phyloP scores from a whole-genome alignment of 2,329 filamentous ascomycete species.

The Phyllosticta citribraziliensis region DNA sequence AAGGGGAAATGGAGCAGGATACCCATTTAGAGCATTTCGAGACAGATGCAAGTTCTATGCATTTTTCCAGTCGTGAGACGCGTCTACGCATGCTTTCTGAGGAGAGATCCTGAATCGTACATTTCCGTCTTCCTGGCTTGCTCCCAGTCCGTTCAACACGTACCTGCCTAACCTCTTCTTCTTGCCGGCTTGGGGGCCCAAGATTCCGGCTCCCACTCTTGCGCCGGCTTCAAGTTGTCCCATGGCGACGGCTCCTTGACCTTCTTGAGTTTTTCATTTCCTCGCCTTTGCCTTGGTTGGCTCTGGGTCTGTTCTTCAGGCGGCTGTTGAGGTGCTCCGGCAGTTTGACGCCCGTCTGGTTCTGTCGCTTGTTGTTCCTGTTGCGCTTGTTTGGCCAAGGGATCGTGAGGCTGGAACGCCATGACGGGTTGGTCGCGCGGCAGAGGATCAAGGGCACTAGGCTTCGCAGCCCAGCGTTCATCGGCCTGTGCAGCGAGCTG shows the following conservation, averaged over 20 bases:
- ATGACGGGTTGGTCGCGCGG: constrained; percentile 39
- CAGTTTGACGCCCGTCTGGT: constrained; percentile 14
- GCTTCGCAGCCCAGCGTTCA: constrained; percentile 50
- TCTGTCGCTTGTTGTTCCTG: constrained; percentile 21
- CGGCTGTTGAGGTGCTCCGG: constrained; percentile 23
- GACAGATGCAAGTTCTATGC: too few species aligned
- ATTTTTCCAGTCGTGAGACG: too few species aligned
- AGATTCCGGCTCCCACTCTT: constrained; percentile 38
- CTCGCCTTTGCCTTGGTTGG: constrained; percentile 23
- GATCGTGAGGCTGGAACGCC: constrained; percentile 34
- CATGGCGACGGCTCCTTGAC: constrained; percentile 29
- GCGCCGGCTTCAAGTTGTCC: constrained; percentile 30
- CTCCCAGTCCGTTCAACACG: not conserved
- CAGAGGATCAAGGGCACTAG: constrained; percentile 49
- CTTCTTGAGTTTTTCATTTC: constrained; percentile 16
- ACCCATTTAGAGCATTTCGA: too few species aligned
- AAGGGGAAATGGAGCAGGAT: too few species aligned
- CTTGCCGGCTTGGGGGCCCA: constrained; percentile 35
- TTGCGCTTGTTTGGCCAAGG: constrained; percentile 25
- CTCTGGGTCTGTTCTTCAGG: constrained; percentile 13
- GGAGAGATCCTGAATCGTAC: not conserved
- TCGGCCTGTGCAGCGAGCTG: constrained; percentile 50
- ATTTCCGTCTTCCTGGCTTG: not conserved
- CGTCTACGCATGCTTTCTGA: not conserved
- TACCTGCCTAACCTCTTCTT: constrained; percentile 12